Evolutionary conservation across 495 filamentous ascomycete species (phyloP).

Genomic region (Aspergillus sparsus): DNA sequence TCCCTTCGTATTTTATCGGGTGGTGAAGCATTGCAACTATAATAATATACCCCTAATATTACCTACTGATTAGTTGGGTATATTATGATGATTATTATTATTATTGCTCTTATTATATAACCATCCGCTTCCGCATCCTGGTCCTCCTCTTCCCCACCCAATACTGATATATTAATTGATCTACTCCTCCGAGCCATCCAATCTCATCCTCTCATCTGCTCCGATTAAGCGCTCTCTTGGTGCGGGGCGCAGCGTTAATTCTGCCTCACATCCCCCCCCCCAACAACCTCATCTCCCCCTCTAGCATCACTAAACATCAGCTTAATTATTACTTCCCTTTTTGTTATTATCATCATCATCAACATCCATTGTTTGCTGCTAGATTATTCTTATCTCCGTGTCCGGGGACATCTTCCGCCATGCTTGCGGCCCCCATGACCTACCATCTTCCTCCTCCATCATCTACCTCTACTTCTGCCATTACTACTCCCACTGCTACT

Average conservation of each 20-base stretch:
- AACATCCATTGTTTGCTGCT: constrained; percentile 2
- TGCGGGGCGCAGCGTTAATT: constrained; percentile 21
- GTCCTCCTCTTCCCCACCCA: neutral
- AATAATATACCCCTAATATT: neutral
- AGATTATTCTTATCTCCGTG: constrained; percentile 1
- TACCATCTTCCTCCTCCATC: constrained; percentile 9
- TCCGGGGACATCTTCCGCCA: constrained; percentile 17
- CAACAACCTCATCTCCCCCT: constrained; percentile 3
- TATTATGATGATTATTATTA: too few relatives aligned
- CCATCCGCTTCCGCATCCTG: neutral
- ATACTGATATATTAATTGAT: neutral
- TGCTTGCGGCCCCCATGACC: constrained; percentile 24
- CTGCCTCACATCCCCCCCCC: neutral
- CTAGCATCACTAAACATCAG: constrained; percentile 23
- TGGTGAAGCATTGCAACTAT: too few relatives aligned
- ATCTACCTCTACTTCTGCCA: constrained; percentile 7
- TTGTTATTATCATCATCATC: constrained; percentile 3
- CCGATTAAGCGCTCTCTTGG: constrained; percentile 13
- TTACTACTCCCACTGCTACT: neutral
- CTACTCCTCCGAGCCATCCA: neutral
- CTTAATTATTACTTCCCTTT: constrained; percentile 24
- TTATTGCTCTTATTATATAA: too few relatives aligned
- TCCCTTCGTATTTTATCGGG: too few relatives aligned
- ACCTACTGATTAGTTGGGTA: neutral
- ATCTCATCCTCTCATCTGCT: constrained; percentile 14